Percentiles rank a stretch among this genome's conserved stretches.
These are phyloP conservation scores for Cordyceps cicadae DNA, from an alignment of 2,329 filamentous ascomycete species.

Conservation along the genomic window DNA sequence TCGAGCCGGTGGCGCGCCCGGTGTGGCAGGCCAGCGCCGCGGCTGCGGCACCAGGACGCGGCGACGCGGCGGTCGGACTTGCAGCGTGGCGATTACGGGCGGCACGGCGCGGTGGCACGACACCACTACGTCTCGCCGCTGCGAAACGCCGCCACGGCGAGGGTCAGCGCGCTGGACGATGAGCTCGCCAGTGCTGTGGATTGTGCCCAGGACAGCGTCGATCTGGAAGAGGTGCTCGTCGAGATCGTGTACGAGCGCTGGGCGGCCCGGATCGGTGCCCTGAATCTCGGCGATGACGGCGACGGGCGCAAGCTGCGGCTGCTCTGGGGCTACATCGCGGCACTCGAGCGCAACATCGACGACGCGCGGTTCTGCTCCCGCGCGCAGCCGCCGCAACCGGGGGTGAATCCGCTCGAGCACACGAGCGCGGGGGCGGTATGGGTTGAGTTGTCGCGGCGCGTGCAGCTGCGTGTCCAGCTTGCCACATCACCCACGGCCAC, in stretches of 20 bases:
- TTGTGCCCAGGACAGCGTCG: not conserved
- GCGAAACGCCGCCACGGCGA: not conserved
- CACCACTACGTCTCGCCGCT: not conserved
- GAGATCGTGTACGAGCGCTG: conserved; percentile 17
- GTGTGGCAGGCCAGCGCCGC: not conserved
- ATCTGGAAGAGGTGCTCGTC: conserved; percentile 5
- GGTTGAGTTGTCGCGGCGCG: not conserved
- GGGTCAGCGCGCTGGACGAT: not conserved
- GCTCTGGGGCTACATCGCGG: conserved; percentile 17
- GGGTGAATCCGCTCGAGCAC: not conserved
- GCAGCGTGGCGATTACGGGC: not conserved
- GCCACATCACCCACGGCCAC: not conserved
- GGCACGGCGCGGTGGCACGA: not conserved
- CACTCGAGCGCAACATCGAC: conserved; percentile 21
- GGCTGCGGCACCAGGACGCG: conserved; percentile 12
- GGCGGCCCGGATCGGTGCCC: conserved; percentile 17
- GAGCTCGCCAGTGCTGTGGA: not conserved
- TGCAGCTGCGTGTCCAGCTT: conserved; percentile 13
- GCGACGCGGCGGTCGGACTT: conserved; percentile 3
- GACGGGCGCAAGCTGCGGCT: not conserved
- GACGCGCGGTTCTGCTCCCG: conserved; percentile 6
- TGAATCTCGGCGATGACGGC: conserved; percentile 13
- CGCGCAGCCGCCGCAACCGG: too few species aligned
- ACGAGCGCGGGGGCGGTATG: not conserved
- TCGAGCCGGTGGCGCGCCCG: not conserved